These are phyloP conservation scores for Blastocystis hominis DNA, from an alignment of 352 stramenopile species.

Conservation along the genomic window DNA sequence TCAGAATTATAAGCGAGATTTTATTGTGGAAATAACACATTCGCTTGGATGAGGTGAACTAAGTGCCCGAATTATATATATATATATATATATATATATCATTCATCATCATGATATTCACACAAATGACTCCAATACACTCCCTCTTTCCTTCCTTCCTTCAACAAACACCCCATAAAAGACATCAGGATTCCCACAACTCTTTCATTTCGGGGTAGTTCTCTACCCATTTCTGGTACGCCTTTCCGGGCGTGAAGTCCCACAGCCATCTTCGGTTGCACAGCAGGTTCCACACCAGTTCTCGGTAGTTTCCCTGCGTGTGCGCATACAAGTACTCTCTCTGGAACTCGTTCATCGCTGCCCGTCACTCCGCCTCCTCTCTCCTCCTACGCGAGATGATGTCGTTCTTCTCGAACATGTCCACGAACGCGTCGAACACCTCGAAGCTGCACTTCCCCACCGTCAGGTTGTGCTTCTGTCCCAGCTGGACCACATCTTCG, in stretches of 20 bases:
- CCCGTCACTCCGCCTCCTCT: not conserved
- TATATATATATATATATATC: no score
- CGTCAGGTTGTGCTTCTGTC: conserved; percentile 19
- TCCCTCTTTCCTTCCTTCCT: not conserved
- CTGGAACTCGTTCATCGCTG: not conserved
- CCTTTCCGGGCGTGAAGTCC: conserved; percentile 5
- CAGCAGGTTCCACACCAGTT: not conserved
- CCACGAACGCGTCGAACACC: not conserved
- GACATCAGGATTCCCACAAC: not conserved
- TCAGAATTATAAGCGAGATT: no score
- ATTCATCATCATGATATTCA: no score
- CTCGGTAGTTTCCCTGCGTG: conserved; percentile 14
- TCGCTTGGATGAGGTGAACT: no score
- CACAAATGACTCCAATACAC: no score
- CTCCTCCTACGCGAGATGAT: not conserved
- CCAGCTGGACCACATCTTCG: not conserved
- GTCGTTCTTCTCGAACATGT: conserved; percentile 5
- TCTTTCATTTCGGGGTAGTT: no score
- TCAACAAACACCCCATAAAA: not conserved
- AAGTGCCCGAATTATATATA: no score
- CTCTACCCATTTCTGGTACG: no score
- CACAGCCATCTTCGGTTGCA: not conserved
- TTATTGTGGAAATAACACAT: no score
- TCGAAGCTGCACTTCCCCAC: not conserved
- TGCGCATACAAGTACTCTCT: not conserved